Evolutionary conservation across 129 eudicot species (phyloP), one percentile per base, ranked within the genome.

Genomic region (Heracleum sosnowskyi): DNA sequence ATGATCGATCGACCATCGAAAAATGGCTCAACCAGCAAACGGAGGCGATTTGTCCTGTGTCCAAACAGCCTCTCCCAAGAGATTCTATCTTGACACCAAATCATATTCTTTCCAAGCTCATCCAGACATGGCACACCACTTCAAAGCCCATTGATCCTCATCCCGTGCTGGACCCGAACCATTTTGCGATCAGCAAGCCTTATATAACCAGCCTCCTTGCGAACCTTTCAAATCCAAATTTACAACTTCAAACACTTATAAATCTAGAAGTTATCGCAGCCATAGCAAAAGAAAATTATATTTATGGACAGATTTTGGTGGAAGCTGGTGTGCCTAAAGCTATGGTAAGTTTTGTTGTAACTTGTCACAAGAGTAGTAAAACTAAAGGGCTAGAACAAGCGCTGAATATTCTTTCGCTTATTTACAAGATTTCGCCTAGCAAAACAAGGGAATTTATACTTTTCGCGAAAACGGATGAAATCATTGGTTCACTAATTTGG

Each of bases 1-100:
- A 93, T 84, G 94, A 90, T 76, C 82, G 98, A 2, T 86, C 78
- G 2, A 84, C 88, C 88, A 90, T 93, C 77, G 92, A 90, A 69
- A 85, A 79, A 3, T 93, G 98, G 97, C 87, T 89, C 11, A 75
- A 55, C 80, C 84, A 64, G 42, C 75, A 73, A 33, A 75, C 45
- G 20, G 78, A 77, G 82, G 74, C 87, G n/a, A 80, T 77, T 0
- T 93, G 98, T 51, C 98, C 98, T 3, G 96, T 89, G 24, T 90
- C 98, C 37, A 93, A 89, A 11, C 98, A 87, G 77, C 88, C 84
- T 37, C 76, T 93, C 12, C 82, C 91, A 9, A 26, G 33, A n/a
- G 68, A 60, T 77, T 44, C 86, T 37, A 81, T 33, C 55, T 77
- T 89, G 37, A 93, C 94, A 1, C 98, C 98, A 9, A 93, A 93